Percentiles rank a stretch among this genome's conserved stretches.
Conservation (phyloP, 2,329 filamentous ascomycete species). For the Trichoderma sp. region DNA sequence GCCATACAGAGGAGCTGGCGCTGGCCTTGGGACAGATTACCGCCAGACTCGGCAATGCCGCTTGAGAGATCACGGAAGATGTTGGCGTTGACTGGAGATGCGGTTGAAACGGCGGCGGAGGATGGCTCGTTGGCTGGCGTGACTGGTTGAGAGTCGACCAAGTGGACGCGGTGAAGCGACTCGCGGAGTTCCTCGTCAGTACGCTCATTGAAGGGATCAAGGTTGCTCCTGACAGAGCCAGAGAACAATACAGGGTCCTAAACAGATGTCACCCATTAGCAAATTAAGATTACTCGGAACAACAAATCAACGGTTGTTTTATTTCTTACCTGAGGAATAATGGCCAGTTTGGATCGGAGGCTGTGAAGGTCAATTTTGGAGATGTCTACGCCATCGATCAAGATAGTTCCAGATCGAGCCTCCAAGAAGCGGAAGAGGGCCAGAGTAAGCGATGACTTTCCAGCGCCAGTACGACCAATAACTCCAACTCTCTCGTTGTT, state of each 20-base stretch:
- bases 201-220: slow-evolving; percentile 73
- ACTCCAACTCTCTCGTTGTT: slow-evolving; percentile 71
- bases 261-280: slow-evolving; percentile 21
- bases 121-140: slow-evolving; percentile 42
- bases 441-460: slow-evolving; percentile 73
- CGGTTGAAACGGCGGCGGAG: slow-evolving; percentile 34
- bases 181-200: slow-evolving; percentile 67
- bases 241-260: slow-evolving; percentile 79
- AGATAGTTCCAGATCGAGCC: slow-evolving; percentile 61
- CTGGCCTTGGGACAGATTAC: slow-evolving; percentile 74
- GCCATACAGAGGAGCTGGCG: slow-evolving; percentile 74
- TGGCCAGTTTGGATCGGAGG: slow-evolving; percentile 70
- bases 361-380: slow-evolving; percentile 68
- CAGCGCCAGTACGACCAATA: slow-evolving; percentile 74
- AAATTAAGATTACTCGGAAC: not conserved
- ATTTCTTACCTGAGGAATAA: slow-evolving; percentile 64
- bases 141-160: slow-evolving; percentile 47
- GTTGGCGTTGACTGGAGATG: slow-evolving; percentile 56
- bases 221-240: slow-evolving; percentile 71
- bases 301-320: not conserved
- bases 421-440: slow-evolving; percentile 78
- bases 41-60: slow-evolving; percentile 67
- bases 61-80: slow-evolving; percentile 62
- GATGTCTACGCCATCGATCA: slow-evolving; percentile 73
- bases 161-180: slow-evolving; percentile 67